Evolutionary conservation across 2,329 filamentous ascomycete species (phyloP).

Genomic region (Didymella glomerata): DNA sequence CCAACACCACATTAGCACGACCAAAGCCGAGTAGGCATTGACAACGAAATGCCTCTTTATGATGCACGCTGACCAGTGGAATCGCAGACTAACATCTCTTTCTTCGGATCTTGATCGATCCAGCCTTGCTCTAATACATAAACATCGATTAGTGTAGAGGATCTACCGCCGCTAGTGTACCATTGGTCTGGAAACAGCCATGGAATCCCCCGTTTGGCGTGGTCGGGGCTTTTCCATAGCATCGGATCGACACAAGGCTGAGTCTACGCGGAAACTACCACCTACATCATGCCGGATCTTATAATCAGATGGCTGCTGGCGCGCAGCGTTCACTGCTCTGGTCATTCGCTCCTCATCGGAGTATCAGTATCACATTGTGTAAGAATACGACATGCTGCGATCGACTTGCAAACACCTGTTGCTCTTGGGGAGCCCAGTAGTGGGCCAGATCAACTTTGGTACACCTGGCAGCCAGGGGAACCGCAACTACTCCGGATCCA

Average conservation of each 20-base stretch:
- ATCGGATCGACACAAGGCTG: constrained; percentile 6
- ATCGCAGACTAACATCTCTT: neutral
- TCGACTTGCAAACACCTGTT: neutral
- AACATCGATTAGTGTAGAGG: neutral
- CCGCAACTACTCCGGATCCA: neutral
- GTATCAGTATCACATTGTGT: neutral
- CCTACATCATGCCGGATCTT: neutral
- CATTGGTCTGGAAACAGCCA: constrained; percentile 1
- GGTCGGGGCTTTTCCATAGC: neutral
- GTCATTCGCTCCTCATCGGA: neutral
- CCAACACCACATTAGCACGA: neutral
- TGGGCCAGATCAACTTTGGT: constrained; percentile 1
- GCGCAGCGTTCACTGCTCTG: neutral
- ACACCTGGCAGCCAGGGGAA: neutral
- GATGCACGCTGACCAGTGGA: neutral
- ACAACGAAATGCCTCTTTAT: neutral
- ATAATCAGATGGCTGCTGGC: neutral
- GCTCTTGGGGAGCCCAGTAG: neutral
- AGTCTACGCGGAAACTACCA: neutral
- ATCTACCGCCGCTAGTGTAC: neutral
- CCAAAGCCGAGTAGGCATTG: neutral
- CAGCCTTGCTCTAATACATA: neutral
- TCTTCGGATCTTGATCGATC: neutral
- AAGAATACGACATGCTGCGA: neutral
- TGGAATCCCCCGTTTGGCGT: neutral